These are phyloP conservation scores for Triticum urartu DNA, from an alignment of 176 grass and related monocot species.

Conservation along the genomic window DNA sequence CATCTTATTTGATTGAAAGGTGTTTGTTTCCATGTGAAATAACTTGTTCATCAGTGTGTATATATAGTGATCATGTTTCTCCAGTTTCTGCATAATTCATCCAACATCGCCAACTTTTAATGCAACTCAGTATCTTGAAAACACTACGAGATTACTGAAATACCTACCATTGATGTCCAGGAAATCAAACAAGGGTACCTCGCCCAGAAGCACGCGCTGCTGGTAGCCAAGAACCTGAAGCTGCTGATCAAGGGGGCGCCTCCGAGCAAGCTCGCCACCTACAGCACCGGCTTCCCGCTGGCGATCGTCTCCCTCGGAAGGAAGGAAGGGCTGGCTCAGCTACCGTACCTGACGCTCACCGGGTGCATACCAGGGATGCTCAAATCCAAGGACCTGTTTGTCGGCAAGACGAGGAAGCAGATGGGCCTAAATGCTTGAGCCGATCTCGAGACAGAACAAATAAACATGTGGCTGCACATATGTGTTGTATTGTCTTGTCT, in stretches of 20 bases:
- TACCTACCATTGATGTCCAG: background rate
- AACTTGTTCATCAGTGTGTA: background rate
- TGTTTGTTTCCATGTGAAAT: background rate
- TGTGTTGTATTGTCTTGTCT: background rate
- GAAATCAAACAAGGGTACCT: constrained; percentile 69
- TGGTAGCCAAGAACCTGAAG: constrained; percentile 61
- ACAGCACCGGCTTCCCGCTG: constrained; percentile 28
- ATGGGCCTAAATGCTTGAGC: constrained; percentile 45
- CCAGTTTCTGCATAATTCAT: background rate
- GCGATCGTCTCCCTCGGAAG: constrained; percentile 61
- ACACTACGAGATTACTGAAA: background rate
- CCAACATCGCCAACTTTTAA: too few species aligned
- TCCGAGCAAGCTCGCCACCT: constrained; percentile 40
- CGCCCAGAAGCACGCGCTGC: constrained; percentile 48
- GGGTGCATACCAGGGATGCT: constrained; percentile 52
- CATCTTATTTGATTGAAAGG: background rate
- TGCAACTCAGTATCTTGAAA: background rate
- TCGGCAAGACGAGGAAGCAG: constrained; percentile 52
- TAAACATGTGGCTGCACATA: background rate
- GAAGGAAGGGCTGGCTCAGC: constrained; percentile 53
- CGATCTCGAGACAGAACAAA: background rate
- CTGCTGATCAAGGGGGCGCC: constrained; percentile 39
- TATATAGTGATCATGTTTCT: background rate
- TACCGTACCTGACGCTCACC: constrained; percentile 41
- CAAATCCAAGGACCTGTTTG: constrained; percentile 56